Percentiles rank a stretch among this genome's conserved stretches.
Evolutionary conservation across 2,329 filamentous ascomycete genomes (phyloP).

Genomic region (Thelonectria olida): DNA sequence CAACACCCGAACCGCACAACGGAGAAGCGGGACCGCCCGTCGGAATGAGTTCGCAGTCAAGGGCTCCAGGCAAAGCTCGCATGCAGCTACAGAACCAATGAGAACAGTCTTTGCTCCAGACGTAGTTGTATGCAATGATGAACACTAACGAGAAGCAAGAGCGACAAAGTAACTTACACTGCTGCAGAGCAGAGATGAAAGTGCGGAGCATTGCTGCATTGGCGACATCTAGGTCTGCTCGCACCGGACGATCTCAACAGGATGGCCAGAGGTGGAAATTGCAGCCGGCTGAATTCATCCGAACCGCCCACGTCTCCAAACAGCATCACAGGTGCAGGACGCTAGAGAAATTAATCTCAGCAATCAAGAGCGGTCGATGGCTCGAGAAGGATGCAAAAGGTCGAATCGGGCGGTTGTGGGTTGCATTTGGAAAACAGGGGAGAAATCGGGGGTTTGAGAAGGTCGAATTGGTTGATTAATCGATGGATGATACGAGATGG

Average conservation of each 20-base stretch:
- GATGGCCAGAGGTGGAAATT: constrained; percentile 37
- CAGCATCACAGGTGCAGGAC: constrained; percentile 4
- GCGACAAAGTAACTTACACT: background rate
- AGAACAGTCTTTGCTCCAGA: background rate
- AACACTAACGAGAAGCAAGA: background rate
- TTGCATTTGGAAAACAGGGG: constrained; percentile 2
- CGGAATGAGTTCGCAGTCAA: background rate
- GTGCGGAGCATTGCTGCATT: background rate
- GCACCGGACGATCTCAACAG: constrained; percentile 25
- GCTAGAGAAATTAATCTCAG: constrained; percentile 3
- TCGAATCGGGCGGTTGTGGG: constrained; percentile 5
- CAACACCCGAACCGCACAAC: background rate
- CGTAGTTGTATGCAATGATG: background rate
- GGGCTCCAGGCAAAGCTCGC: background rate
- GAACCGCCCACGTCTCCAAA: background rate
- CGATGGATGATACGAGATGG: constrained; percentile 15
- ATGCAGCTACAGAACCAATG: background rate
- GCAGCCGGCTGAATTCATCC: constrained; percentile 14
- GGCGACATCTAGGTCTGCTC: background rate
- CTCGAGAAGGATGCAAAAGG: background rate
- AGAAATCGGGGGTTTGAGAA: background rate
- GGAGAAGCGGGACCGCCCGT: background rate
- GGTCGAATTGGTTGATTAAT: constrained; percentile 1
- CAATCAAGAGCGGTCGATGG: constrained; percentile 7
- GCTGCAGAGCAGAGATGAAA: background rate